These are phyloP conservation scores for Aspergillus sp. DNA, from an alignment of 2,329 filamentous ascomycete species.

Conservation along the genomic window DNA sequence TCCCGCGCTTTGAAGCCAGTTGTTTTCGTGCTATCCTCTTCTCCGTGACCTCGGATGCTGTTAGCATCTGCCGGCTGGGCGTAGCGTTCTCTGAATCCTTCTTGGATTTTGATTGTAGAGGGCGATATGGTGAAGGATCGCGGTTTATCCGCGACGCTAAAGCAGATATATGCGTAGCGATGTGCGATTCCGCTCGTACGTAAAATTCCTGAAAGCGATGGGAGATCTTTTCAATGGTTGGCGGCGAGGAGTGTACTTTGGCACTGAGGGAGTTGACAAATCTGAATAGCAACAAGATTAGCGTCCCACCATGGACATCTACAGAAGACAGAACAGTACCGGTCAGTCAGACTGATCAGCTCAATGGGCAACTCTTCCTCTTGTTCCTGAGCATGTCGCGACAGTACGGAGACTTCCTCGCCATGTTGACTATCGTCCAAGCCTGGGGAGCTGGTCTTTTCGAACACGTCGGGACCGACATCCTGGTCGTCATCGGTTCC, in stretches of 20 bases:
- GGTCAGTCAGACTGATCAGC: conserved; percentile 83
- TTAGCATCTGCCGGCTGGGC: conserved; percentile 81
- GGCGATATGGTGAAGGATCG: conserved; percentile 60
- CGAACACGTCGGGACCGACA: conserved; percentile 42
- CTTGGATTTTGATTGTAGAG: conserved; percentile 54
- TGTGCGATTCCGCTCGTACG: conserved; percentile 72
- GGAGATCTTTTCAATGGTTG: conserved; percentile 78
- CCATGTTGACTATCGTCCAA: conserved; percentile 30
- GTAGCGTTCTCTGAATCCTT: conserved; percentile 38
- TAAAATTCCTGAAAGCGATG: conserved; percentile 97
- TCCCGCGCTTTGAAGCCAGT: conserved; percentile 72
- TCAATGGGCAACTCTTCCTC: conserved; percentile 93
- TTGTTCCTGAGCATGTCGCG: conserved; percentile 56
- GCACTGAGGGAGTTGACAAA: conserved; percentile 89
- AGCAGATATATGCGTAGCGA: conserved; percentile 80
- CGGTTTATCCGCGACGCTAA: conserved; percentile 74
- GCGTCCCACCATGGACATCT: not conserved
- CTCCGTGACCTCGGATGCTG: conserved; percentile 76
- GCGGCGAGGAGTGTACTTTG: conserved; percentile 80
- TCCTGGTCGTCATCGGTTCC: conserved; percentile 24
- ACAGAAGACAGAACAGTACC: conserved; percentile 50
- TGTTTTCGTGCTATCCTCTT: conserved; percentile 74
- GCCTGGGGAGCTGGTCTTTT: conserved; percentile 39
- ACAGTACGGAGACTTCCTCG: conserved; percentile 34
- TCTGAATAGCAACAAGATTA: conserved; percentile 45